These are phyloP conservation scores for Elsinoe ampelina DNA, from an alignment of 2,329 filamentous ascomycete species.

Conservation along the genomic window DNA sequence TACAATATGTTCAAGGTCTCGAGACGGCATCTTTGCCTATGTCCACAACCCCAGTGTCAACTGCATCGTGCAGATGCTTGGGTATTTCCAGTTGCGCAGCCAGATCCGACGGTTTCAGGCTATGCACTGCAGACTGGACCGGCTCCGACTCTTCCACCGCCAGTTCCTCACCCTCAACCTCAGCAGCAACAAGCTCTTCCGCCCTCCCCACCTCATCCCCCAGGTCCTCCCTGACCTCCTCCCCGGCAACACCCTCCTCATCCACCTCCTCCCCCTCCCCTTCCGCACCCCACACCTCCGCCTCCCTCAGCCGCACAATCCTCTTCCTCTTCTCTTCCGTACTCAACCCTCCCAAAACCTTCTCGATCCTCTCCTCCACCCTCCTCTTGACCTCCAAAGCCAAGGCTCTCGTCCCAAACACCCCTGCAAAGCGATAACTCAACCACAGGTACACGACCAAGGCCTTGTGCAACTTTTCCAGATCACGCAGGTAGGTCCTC, in stretches of 20 bases:
- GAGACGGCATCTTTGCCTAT: not conserved
- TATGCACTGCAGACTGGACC: not conserved
- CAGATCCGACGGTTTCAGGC: not conserved
- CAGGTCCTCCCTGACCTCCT: not conserved
- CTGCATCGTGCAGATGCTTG: constrained; percentile 6
- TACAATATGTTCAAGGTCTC: not conserved
- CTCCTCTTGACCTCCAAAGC: constrained; percentile 71
- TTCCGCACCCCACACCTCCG: not conserved
- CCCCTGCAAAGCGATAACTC: constrained; percentile 73
- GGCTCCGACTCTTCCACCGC: not conserved
- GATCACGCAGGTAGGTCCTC: constrained; percentile 51
- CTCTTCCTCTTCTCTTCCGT: constrained; percentile 1
- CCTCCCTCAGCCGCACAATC: not conserved
- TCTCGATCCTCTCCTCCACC: constrained; percentile 66
- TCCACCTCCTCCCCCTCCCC: not conserved
- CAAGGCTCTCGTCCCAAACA: constrained; percentile 66
- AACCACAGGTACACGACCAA: constrained; percentile 88
- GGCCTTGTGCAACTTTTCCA: constrained; percentile 73
- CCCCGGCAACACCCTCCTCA: not conserved
- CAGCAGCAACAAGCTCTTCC: not conserved
- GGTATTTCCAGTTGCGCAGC: constrained; percentile 4
- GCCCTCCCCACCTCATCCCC: not conserved
- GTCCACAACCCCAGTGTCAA: not conserved
- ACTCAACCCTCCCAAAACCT: constrained; percentile 36
- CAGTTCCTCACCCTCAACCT: not conserved